Evolutionary conservation across 2,329 filamentous ascomycete species (phyloP), one percentile per base, ranked within the genome.

Genomic region (Clonostachys rhizophaga): DNA sequence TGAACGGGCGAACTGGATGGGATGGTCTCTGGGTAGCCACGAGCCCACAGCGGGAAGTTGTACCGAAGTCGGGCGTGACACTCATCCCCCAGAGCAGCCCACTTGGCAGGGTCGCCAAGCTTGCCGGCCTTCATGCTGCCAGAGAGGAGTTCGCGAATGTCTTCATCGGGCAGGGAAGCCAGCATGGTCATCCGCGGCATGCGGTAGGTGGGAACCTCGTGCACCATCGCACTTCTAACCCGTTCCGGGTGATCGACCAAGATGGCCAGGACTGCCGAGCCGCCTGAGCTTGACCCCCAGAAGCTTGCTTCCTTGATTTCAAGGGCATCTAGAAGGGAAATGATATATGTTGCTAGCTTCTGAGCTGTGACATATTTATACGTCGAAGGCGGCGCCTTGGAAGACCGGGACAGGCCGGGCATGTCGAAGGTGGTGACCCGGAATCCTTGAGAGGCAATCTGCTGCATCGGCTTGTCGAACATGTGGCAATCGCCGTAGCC

Each of bases 341-440:
- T 37, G 16, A 47, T 30, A n/a, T 36, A 36, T 10, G 9, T 12
- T 17, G 45, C 45, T 12, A 47, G 39, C 34, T 42, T 47, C 14
- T 20, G 39, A 9, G 14, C 39, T 16, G 45, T 47, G 39, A 47
- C 45, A 14, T 47, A 10, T 17, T 42, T 14, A 14, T 42, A 42
- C 16, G 39, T 18, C 39, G 39, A 44, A n/a, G 39, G 40, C 14
- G 40, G 43, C n/a, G 18, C 40, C 18, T 20, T 35, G 37, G 5
- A 20, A 30, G 43, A 49, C 30, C 44, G 39, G 20, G 47, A 49
- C 43, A 46, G 46, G 40, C 44, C 47, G 17, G 45, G 45, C 9
- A 17, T 47, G 39, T 47, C 45, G 16, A 47, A 47, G 10, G 45
- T 47, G 9, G 45, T 47, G 12, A 47, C 45, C 8, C 16, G n/a